Evolutionary conservation across 2,329 filamentous ascomycete genomes (phyloP).

Genomic region (Clonostachys rosea): DNA sequence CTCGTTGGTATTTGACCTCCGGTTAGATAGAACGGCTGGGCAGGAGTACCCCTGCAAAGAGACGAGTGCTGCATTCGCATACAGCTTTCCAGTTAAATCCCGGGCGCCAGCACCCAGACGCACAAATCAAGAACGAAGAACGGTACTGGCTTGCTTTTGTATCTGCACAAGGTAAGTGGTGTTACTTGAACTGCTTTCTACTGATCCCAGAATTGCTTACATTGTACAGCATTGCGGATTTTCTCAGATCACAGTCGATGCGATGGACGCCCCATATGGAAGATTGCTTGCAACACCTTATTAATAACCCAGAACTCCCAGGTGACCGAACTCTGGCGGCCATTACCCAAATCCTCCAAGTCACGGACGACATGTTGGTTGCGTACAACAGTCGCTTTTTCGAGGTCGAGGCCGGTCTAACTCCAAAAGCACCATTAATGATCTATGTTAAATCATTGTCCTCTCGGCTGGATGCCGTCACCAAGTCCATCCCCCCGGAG

Average conservation of each 20-base stretch:
- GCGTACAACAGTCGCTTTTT: conserved; percentile 9
- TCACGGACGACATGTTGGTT: conserved; percentile 25
- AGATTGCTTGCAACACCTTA: conserved; percentile 43
- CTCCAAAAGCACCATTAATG: conserved; percentile 7
- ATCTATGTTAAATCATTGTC: conserved; percentile 10
- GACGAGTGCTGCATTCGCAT: conserved; percentile 5
- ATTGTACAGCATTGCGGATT: neutral
- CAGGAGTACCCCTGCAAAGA: conserved; percentile 8
- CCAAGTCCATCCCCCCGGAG: too few species aligned
- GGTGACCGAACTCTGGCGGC: conserved; percentile 41
- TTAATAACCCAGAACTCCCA: conserved; percentile 35
- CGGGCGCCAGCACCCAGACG: conserved; percentile 4
- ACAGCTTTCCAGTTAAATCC: conserved; percentile 8
- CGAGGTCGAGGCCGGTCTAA: neutral
- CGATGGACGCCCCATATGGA: conserved; percentile 56
- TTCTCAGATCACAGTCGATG: conserved; percentile 38
- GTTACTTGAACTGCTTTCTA: neutral
- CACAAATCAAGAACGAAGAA: conserved; percentile 23
- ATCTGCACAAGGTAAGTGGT: conserved; percentile 16
- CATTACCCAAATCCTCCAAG: conserved; percentile 26
- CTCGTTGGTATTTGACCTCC: conserved; percentile 6
- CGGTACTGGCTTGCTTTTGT: conserved; percentile 17
- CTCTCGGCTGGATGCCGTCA: too few species aligned
- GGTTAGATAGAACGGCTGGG: conserved; percentile 5
- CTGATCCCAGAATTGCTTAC: too few species aligned